Conservation (phyloP, 2,329 filamentous ascomycete genomes). For the Ceratocystis papillata region DNA sequence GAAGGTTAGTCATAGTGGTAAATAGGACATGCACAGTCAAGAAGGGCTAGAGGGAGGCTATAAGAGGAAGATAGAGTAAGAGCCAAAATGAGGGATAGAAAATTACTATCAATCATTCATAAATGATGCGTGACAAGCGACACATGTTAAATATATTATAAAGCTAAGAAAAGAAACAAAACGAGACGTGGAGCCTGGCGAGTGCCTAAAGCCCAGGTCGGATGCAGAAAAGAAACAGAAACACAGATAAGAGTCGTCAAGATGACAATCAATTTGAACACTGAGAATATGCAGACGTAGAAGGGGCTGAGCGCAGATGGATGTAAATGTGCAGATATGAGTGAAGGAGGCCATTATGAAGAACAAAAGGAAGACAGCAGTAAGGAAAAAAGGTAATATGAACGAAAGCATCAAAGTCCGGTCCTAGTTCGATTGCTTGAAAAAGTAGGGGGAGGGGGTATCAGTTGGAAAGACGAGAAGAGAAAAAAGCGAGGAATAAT, state of each 20-base stretch:
- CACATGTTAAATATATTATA: conserved; percentile 1
- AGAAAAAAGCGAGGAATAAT: not conserved
- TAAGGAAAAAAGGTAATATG: not conserved
- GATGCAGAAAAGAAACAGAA: not conserved
- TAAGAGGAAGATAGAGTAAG: not conserved
- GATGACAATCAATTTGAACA: too few species aligned
- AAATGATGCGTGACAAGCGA: not conserved
- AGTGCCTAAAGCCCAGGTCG: not conserved
- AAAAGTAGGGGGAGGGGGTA: conserved; percentile 10
- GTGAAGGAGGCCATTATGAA: not conserved
- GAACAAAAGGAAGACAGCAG: not conserved
- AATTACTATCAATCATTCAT: not conserved
- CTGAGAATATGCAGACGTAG: not conserved
- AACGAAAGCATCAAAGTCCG: conserved; percentile 18
- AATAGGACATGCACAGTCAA: not conserved
- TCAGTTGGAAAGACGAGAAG: conserved; percentile 15
- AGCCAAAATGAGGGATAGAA: not conserved
- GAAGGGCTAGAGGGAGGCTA: not conserved
- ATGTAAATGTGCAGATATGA: conserved; percentile 1
- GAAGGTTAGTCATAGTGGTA: not conserved
- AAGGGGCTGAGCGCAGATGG: not conserved
- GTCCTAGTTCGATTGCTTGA: not conserved
- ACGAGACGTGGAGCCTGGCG: not conserved
- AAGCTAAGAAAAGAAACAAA: not conserved
- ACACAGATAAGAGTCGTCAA: not conserved